These are phyloP conservation scores for Phytophthora cactorum DNA, from an alignment of 352 stramenopile genomes.

Conservation along the genomic window DNA sequence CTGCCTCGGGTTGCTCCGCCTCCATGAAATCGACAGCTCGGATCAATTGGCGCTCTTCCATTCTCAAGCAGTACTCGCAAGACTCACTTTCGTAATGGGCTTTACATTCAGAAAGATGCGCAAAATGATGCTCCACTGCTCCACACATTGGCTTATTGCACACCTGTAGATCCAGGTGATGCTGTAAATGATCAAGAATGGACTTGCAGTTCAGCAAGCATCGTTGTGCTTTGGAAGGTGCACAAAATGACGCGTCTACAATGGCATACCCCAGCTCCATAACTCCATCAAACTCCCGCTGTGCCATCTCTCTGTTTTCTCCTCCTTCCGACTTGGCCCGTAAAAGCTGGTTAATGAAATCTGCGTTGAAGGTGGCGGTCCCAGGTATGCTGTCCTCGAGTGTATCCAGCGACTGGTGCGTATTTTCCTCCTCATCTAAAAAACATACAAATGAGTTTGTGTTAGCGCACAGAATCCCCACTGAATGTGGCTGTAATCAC, in stretches of 20 bases:
- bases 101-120: constrained; percentile 60
- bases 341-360: constrained; percentile 46
- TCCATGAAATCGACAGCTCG: constrained; percentile 59
- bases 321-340: constrained; percentile 20
- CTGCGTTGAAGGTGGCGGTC: constrained; percentile 26
- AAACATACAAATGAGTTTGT: constrained; percentile 11
- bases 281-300: constrained; percentile 44
- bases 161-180: constrained; percentile 63
- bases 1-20: constrained; percentile 53
- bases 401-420: constrained; percentile 7
- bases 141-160: constrained; percentile 60
- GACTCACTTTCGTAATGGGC: constrained; percentile 29
- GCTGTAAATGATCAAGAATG: constrained; percentile 65
- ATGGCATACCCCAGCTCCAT: constrained; percentile 59
- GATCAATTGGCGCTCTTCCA: constrained; percentile 54
- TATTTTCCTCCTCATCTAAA: constrained; percentile 12
- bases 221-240: constrained; percentile 47
- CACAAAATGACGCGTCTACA: constrained; percentile 70
- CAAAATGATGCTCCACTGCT: constrained; percentile 66
- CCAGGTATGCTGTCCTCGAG: constrained; percentile 24
- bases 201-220: constrained; percentile 63
- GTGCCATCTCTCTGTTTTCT: constrained; percentile 21
- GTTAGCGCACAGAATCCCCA: background rate
- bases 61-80: constrained; percentile 67
- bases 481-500: constrained; percentile 1